phyloP scores from a whole-genome alignment of 331 rosid genomes.

The Malus hybrid region DNA sequence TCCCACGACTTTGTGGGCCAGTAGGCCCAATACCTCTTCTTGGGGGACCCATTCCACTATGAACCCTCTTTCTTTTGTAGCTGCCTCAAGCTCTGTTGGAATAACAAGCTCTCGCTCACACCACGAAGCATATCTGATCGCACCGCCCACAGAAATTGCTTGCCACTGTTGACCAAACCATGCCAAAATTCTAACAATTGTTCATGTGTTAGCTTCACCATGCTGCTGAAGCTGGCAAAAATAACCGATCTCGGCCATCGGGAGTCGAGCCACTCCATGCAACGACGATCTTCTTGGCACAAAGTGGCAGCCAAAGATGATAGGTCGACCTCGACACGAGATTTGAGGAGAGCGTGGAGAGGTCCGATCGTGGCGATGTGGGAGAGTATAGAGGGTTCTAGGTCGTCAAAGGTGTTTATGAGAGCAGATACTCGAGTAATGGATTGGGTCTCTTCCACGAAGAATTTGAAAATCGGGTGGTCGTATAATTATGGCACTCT shows the following conservation, averaged over 20 bases:
- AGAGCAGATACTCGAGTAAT: neutral
- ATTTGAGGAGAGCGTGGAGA: conserved; percentile 26
- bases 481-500: neutral
- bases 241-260: conserved; percentile 18
- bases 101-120: neutral
- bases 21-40: neutral
- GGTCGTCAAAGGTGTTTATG: conserved; percentile 38
- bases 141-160: neutral
- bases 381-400: conserved; percentile 33
- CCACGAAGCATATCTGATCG: too few relatives aligned
- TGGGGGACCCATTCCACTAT: conserved; percentile 4
- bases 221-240: conserved; percentile 46
- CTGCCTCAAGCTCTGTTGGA: neutral
- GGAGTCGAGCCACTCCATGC: conserved; percentile 42
- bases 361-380: conserved; percentile 34
- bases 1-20: neutral
- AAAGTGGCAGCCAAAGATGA: neutral
- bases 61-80: neutral
- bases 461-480: neutral
- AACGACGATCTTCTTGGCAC: conserved; percentile 24
- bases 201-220: neutral
- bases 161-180: neutral
- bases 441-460: neutral
- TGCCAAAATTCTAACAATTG: too few relatives aligned
- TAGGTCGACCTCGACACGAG: neutral